Evolutionary conservation across 2,329 filamentous ascomycete species (phyloP), one percentile per base, ranked within the genome.

Genomic region (Neofusicoccum sp.): DNA sequence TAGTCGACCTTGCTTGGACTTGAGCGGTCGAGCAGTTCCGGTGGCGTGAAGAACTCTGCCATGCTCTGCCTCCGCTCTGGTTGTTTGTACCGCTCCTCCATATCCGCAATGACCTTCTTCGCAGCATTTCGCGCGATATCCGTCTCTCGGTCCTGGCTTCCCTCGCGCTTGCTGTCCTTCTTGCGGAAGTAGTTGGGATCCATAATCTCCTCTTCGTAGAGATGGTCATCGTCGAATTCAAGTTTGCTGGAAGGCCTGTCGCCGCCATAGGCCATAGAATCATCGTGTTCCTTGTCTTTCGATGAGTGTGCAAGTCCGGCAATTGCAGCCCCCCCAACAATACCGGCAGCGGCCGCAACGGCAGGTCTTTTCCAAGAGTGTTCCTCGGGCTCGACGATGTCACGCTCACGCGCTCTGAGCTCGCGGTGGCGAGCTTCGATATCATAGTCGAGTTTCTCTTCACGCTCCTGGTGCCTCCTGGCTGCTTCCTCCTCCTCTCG

Each of bases 21-120:
- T 33, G 75, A 69, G 33, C 76, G 69, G 43, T 80, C 71, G 14
- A 73, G 66, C 6, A 82, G 75, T 52, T 81, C 79, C 48, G 74
- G 73, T 1, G 80, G 80, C 9, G 77, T 76, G 61, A 81, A 83
- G 71, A 83, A 82, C 3, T 80, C 79, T 1, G 78, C 80, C 61
- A 59, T 52, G 45, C 34, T 45, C 28, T 67, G 79, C 78, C 6
- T 75, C 76, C 8, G 74, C 71, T 8, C 71, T 41, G 72, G 71
- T 8, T 73, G 69, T 33, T 71, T 76, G 67, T 81, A 81, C 41
- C 75, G 73, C 11, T 77, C 70, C 61, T 81, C 75, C 66, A 76
- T 74, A 29, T 82, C 80, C 47, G 76, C 69, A 33, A 80, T 70
- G 12, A 83, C 73, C 34, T 78, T 76, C 6, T 72, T 70, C 8